These are phyloP conservation scores for Syzygium malaccense DNA, from an alignment of 441 rosid genomes.

Conservation along the genomic window DNA sequence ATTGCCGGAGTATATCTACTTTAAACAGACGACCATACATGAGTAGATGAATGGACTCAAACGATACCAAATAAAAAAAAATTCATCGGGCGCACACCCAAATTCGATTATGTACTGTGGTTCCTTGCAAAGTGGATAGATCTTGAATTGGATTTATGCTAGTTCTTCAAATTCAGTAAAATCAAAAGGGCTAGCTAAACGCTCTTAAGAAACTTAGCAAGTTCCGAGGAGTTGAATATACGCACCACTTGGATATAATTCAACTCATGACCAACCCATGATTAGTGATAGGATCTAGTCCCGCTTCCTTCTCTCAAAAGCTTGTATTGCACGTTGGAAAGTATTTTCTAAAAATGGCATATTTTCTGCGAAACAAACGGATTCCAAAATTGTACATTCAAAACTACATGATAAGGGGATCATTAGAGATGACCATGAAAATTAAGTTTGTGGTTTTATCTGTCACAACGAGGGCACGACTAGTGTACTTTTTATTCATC, in stretches of 20 bases:
- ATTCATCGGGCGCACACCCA: neutral
- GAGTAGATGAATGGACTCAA: neutral
- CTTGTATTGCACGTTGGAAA: too few species aligned
- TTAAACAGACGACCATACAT: too few species aligned
- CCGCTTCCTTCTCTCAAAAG: too few species aligned
- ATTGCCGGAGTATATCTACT: too few species aligned
- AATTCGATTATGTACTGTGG: neutral
- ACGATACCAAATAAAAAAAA: neutral
- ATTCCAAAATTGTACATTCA: neutral
- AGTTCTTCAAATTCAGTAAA: neutral
- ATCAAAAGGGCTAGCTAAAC: neutral
- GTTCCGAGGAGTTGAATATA: neutral
- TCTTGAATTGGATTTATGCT: neutral
- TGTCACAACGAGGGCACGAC: neutral
- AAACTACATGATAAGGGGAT: neutral
- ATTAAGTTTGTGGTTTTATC: neutral
- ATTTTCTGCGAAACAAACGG: neutral
- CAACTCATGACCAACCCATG: neutral
- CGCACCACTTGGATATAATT: neutral
- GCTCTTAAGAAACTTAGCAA: neutral
- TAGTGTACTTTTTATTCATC: neutral
- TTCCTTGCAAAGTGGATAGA: neutral
- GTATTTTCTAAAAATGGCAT: too few species aligned
- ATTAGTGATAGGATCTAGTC: neutral
- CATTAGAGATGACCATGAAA: neutral